A percentile compares a stretch with the other conserved stretches of the same genome.
phyloP scores from a whole-genome alignment of 2,329 filamentous ascomycete genomes.

The Rosellinia necatrix region DNA sequence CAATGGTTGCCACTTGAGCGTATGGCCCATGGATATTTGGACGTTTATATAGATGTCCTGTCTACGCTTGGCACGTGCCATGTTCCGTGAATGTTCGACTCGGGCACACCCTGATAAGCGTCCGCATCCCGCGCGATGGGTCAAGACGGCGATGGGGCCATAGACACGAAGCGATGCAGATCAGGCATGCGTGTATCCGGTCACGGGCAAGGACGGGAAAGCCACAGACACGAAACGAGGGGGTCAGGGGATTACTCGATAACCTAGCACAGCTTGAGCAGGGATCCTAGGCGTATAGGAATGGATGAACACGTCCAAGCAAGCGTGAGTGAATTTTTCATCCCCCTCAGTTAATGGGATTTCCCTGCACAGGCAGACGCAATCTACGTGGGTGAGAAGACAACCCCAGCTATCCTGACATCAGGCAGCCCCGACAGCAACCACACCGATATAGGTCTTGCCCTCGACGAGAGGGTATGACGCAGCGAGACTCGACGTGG shows the following conservation, averaged over 20 bases:
- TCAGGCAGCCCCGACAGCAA: not conserved
- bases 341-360: not conserved
- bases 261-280: constrained; percentile 5
- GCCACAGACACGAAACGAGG: constrained; percentile 1
- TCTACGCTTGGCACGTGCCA: not conserved
- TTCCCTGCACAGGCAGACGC: not conserved
- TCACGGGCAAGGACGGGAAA: constrained; percentile 3
- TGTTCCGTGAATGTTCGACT: not conserved
- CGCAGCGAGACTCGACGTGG: too few species aligned
- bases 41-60: constrained; percentile 14
- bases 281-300: not conserved
- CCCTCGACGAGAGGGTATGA: too few species aligned
- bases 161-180: not conserved
- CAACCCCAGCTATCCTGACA: not conserved
- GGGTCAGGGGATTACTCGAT: constrained; percentile 10
- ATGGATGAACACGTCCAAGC: not conserved
- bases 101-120: not conserved
- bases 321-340: not conserved
- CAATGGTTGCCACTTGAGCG: not conserved
- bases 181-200: constrained; percentile 16
- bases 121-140: constrained; percentile 5
- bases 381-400: not conserved
- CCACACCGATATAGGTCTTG: too few species aligned
- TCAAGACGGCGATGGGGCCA: constrained; percentile 1
- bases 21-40: not conserved